These are phyloP conservation scores for Cantharellus cinnabarinus DNA, from an alignment of 768 basidiomycete genomes.

Conservation along the genomic window DNA sequence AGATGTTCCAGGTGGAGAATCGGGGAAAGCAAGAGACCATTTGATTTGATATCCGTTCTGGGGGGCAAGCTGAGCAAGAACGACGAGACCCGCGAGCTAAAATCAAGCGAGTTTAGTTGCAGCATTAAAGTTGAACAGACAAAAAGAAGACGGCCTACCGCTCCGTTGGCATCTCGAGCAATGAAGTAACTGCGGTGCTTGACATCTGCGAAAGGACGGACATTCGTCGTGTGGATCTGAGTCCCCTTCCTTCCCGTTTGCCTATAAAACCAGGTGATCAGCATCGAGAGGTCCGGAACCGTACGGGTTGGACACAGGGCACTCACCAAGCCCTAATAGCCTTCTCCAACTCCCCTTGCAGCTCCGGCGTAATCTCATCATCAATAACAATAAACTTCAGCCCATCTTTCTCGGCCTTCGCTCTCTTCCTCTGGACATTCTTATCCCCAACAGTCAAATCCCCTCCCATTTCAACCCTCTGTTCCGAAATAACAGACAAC, in stretches of 20 bases:
- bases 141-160: neutral
- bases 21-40: slow-evolving; percentile 26
- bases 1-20: slow-evolving; percentile 21
- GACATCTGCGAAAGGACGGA: slow-evolving; percentile 35
- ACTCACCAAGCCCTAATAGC: slow-evolving; percentile 37
- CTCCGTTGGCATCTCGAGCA: slow-evolving; percentile 23
- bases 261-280: neutral
- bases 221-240: slow-evolving; percentile 31
- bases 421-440: slow-evolving; percentile 40
- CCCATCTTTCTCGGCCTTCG: slow-evolving; percentile 33
- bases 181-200: slow-evolving; percentile 38
- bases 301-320: slow-evolving; percentile 9
- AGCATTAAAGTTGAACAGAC: neutral
- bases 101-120: neutral
- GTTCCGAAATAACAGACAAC: slow-evolving; percentile 17
- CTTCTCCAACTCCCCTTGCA: slow-evolving; percentile 28
- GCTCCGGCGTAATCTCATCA: slow-evolving; percentile 24
- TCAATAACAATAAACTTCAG: slow-evolving; percentile 29
- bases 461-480: slow-evolving; percentile 42
- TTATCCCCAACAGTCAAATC: slow-evolving; percentile 27
- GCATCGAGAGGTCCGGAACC: slow-evolving; percentile 16
- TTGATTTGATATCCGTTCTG: slow-evolving; percentile 26
- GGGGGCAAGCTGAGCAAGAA: slow-evolving; percentile 22
- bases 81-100: slow-evolving; percentile 21
- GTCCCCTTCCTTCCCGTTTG: slow-evolving; percentile 15